Base-by-base conservation (phyloP, 441 rosid genomes). In the Mallotus repandus region DNA sequence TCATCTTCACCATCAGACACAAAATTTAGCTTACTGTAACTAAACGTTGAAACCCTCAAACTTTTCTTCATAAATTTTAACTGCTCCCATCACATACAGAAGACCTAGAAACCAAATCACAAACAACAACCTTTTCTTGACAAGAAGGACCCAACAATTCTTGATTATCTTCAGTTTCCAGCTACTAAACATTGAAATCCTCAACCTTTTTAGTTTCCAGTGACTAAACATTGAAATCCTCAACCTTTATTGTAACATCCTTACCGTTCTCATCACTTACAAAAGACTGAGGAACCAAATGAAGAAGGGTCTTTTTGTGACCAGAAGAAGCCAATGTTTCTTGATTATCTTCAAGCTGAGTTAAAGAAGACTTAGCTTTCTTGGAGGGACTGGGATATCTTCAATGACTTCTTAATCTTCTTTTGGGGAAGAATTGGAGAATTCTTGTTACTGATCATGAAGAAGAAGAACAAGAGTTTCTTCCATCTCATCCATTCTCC, bases 301-400 rank as follows among this genome's bases (percentile, higher is more conserved):
- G 60, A 48, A 25, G 53, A 54, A 74, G 45, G 45, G 19, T 75
- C 22, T 83, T 79, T 59, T 70, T 71, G 70, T 72, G 81, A 53
- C 70, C 16, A 77, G 16, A 9, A 35, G 81, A 72, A 75, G 6
- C 41, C 0, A 38, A 38, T 38, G 5, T 4, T 70, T 63, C 74
- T 32, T 60, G 56, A n/a, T 74, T 74, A 22, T 57, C 71, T 41
- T 19, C 63, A 5, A 13, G 15, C 13, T 4, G 62, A 77, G 49
- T 72, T 60, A 69, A 69, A 54, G 79, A 73, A 68, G 69, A 80
- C 54, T 74, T 71, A 8, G 61, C 69, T 74, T 81, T 80, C 76
- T 76, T 79, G 70, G 45, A 68, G 48, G 70, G 69, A 73, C 71
- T 76, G 29, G 72, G 45, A 66, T 45, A 49, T 66, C 79, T 46